Base-by-base conservation (phyloP, 2,329 filamentous ascomycete genomes). In the Beauveria varroae region DNA sequence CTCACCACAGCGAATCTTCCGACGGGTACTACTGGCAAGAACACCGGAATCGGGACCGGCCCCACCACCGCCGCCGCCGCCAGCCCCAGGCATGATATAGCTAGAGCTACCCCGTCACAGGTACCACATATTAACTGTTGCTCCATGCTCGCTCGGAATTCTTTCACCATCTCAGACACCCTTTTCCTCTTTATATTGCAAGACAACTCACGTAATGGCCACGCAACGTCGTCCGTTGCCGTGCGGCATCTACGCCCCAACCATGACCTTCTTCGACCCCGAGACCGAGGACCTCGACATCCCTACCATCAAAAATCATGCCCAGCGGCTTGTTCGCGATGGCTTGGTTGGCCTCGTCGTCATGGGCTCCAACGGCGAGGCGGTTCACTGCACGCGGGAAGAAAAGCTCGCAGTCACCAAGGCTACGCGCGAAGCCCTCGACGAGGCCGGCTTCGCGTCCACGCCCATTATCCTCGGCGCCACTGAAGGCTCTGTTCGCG, bases 351-450 rank as follows among this genome's bases (percentile, higher is more conserved):
- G 91, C 41, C 82, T 96, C 28, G 89, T 95, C 49, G 88, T 88
- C 67, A 91, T 95, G 88, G 91, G 92, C 64, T 96, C 91, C 67
- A 96, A 96, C 75, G 91, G 91, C 63, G 91, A 96, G 78, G 91
- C 91, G 26, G 88, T 91, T 61, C 91, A 96, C 78, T 87, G 93
- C 69, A 90, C 88, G 59, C 84, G 85, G 50, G 84, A 87, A 64
- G 91, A 96, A 76, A 92, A 92, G 73, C 74, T 85, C 53, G 83
- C 84, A 37, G 87, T 95, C 65, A 93, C 89, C 20, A 80, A 80
- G 69, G 89, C 91, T 58, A 93, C 90, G 9, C 86, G 91, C 61
- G 87, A 91, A 71, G 91, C 91, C 20, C 83, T 96, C 53, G 88
- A 95, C 71, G 88, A 86, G 53, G 90, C 91, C 30, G 91, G 90